phyloP scores from a whole-genome alignment of 2,329 filamentous ascomycete species.

The Thielaviopsis punctulata region DNA sequence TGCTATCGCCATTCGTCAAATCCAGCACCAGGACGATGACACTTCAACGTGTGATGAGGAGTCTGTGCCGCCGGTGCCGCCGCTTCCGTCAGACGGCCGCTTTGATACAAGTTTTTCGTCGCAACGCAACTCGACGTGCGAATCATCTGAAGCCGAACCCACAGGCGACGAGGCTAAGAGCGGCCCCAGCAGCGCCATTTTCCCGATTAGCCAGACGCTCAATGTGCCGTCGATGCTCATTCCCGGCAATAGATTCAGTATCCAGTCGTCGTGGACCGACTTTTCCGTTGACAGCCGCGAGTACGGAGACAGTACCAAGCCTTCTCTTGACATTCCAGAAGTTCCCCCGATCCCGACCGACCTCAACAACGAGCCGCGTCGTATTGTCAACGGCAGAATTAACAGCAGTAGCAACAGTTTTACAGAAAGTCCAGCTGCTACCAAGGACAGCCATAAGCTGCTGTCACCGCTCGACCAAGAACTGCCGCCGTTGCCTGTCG shows the following conservation, averaged over 20 bases:
- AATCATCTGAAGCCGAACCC: constrained; percentile 21
- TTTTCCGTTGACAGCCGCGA: constrained; percentile 38
- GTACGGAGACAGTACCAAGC: constrained; percentile 8
- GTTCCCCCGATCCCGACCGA: constrained; percentile 13
- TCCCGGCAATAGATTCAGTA: constrained; percentile 31
- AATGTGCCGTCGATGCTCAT: constrained; percentile 28
- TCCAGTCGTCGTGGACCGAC: constrained; percentile 44
- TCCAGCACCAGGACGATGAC: constrained; percentile 19
- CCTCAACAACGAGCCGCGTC: neutral
- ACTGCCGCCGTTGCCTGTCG: constrained; percentile 5
- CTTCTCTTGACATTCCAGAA: constrained; percentile 2
- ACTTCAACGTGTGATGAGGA: constrained; percentile 18
- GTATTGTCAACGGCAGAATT: neutral
- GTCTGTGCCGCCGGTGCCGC: constrained; percentile 17
- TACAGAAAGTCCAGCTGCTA: neutral
- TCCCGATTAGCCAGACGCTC: constrained; percentile 28
- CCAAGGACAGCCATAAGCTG: constrained; percentile 1
- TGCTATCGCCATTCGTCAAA: constrained; percentile 15
- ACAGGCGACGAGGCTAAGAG: constrained; percentile 14
- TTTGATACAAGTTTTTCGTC: constrained; percentile 16
- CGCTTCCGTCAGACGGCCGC: neutral
- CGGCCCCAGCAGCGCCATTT: neutral
- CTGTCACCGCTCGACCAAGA: constrained; percentile 12
- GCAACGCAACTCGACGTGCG: constrained; percentile 23
- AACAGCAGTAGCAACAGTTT: neutral